phyloP scores from a whole-genome alignment of 192 early-diverging fungal genomes.

The Entomortierella beljakovae region DNA sequence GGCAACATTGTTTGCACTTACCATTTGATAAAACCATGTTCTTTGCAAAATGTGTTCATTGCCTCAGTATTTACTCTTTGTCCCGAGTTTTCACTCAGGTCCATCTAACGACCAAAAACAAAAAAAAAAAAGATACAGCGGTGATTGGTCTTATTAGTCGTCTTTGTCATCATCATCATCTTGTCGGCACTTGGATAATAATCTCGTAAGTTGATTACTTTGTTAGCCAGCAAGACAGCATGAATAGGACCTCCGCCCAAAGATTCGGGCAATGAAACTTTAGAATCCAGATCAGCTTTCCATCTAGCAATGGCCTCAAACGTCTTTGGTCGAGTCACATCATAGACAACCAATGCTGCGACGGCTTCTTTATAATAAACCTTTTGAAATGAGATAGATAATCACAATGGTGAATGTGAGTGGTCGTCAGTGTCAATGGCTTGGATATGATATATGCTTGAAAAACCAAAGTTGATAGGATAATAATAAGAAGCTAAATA shows the following conservation, averaged over 20 bases:
- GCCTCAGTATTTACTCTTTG: slow-evolving; percentile 43
- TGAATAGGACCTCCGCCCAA: slow-evolving; percentile 67
- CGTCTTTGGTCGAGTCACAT: slow-evolving; percentile 65
- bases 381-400: slow-evolving; percentile 8
- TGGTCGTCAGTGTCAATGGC: too few species aligned
- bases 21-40: slow-evolving; percentile 67
- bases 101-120: slow-evolving; percentile 54
- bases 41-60: slow-evolving; percentile 62
- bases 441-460: too few species aligned
- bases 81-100: slow-evolving; percentile 52
- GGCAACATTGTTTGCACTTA: too few species aligned
- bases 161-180: background rate
- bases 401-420: background rate
- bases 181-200: too few species aligned
- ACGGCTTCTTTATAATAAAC: slow-evolving; percentile 71
- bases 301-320: slow-evolving; percentile 67
- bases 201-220: slow-evolving; percentile 47
- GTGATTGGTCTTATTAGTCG: background rate
- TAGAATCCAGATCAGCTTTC: slow-evolving; percentile 70
- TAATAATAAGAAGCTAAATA: too few species aligned
- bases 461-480: too few species aligned
- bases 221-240: slow-evolving; percentile 67
- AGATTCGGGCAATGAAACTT: slow-evolving; percentile 61
- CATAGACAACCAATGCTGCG: slow-evolving; percentile 69
- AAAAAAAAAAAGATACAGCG: slow-evolving; percentile 3